Conservation (phyloP, 352 stramenopile genomes). For the Phytophthora constricta region DNA sequence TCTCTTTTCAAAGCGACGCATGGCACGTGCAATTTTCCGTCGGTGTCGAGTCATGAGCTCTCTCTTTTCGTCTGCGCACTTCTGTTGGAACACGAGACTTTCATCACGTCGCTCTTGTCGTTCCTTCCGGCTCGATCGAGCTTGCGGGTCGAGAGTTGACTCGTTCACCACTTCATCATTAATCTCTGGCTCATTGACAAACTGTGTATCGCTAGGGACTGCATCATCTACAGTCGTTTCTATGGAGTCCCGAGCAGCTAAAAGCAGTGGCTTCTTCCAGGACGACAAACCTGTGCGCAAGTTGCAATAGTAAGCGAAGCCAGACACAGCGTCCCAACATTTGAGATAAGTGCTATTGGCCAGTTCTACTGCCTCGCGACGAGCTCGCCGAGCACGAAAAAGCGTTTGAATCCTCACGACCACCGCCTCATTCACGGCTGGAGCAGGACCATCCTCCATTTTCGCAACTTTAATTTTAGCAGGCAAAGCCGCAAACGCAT, state of each 20-base stretch:
- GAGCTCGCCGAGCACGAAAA: slow-evolving; percentile 38
- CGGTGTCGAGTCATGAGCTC: slow-evolving; percentile 40
- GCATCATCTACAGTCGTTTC: background rate
- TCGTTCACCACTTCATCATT: background rate
- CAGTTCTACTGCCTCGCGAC: slow-evolving; percentile 32
- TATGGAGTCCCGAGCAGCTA: slow-evolving; percentile 32
- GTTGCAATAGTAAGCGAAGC: slow-evolving; percentile 61
- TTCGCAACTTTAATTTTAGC: background rate
- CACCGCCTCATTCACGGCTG: slow-evolving; percentile 12
- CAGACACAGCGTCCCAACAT: slow-evolving; percentile 50
- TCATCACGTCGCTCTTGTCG: slow-evolving; percentile 35
- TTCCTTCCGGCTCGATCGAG: slow-evolving; percentile 29
- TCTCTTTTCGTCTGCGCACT: slow-evolving; percentile 42
- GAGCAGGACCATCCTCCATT: background rate
- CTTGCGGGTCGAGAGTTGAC: slow-evolving; percentile 1
- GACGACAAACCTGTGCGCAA: slow-evolving; percentile 46
- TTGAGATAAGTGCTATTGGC: slow-evolving; percentile 50
- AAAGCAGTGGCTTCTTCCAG: slow-evolving; percentile 55
- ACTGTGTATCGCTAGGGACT: background rate
- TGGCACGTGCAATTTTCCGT: slow-evolving; percentile 43
- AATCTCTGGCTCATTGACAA: background rate
- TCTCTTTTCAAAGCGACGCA: slow-evolving; percentile 46
- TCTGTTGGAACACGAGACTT: slow-evolving; percentile 42
- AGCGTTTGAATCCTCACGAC: slow-evolving; percentile 48
- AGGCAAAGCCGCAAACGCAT: too few relatives aligned